Conservation (phyloP, 768 basidiomycete genomes). For the Psilocybe subaeruginosa region DNA sequence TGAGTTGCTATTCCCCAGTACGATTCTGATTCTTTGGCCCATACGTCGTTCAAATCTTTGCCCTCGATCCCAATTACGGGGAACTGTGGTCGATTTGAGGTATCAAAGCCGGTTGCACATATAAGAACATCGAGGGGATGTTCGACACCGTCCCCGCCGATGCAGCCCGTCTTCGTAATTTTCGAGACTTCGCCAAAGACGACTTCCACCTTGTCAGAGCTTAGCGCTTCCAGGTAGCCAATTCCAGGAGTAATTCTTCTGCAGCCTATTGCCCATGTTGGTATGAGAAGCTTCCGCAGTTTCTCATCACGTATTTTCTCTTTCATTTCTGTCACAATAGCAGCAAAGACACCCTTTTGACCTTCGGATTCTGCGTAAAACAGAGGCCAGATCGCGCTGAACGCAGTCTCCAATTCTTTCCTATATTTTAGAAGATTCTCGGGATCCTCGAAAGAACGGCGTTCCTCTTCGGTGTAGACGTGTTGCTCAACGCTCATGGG, state of each 20-base stretch:
- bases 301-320: conserved; percentile 41
- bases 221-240: conserved; percentile 35
- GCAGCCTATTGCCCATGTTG: conserved; percentile 37
- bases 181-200: conserved; percentile 30
- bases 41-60: conserved; percentile 30
- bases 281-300: conserved; percentile 43
- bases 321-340: conserved; percentile 40
- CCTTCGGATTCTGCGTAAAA: conserved; percentile 33
- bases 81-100: conserved; percentile 35
- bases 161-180: conserved; percentile 30
- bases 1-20: conserved; percentile 35
- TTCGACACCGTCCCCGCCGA: conserved; percentile 31
- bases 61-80: conserved; percentile 31
- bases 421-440: conserved; percentile 44
- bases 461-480: conserved; percentile 43
- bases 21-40: conserved; percentile 31
- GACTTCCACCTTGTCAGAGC: conserved; percentile 33
- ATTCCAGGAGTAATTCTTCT: conserved; percentile 36
- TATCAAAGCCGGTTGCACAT: conserved; percentile 43
- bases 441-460: conserved; percentile 39
- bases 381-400: conserved; percentile 37
- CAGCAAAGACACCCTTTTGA: conserved; percentile 30
- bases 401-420: conserved; percentile 38
- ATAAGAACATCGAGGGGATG: conserved; percentile 36
- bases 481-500: conserved; percentile 30